These are phyloP conservation scores for Ustilago sp. DNA, from an alignment of 1,284 basidiomycete species.

Conservation along the genomic window DNA sequence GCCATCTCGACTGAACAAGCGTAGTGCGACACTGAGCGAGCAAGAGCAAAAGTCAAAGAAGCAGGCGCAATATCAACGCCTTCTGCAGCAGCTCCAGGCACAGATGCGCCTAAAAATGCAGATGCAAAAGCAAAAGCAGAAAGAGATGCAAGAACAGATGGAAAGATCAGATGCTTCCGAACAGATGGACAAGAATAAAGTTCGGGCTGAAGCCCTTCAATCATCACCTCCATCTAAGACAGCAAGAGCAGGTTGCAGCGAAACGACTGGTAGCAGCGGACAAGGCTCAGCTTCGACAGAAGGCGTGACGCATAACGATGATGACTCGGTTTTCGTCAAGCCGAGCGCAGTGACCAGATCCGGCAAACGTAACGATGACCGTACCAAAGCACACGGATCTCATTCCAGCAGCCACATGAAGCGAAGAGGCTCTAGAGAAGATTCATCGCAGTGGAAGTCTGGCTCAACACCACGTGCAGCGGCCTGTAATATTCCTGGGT, in stretches of 20 bases:
- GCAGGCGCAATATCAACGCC: slow-evolving; percentile 33
- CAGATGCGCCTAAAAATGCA: slow-evolving; percentile 36
- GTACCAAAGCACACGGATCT: not conserved
- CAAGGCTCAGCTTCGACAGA: not conserved
- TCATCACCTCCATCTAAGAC: slow-evolving; percentile 9
- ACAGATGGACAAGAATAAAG: not conserved
- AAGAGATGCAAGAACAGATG: slow-evolving; percentile 10
- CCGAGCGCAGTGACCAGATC: not conserved
- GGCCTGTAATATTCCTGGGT: not conserved
- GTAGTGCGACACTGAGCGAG: slow-evolving; percentile 13
- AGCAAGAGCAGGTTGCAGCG: not conserved
- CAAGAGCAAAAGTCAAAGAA: slow-evolving; percentile 23
- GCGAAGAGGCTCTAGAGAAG: not conserved
- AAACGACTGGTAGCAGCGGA: not conserved
- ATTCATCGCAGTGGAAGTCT: not conserved
- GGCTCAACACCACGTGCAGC: not conserved
- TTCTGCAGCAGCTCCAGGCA: slow-evolving; percentile 22
- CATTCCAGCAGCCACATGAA: not conserved
- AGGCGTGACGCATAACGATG: not conserved
- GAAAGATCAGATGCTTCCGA: not conserved
- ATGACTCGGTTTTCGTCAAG: slow-evolving; percentile 4
- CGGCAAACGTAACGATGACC: not conserved
- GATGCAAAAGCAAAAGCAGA: slow-evolving; percentile 30
- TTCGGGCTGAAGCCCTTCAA: not conserved
- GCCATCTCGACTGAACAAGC: not conserved